These are phyloP conservation scores for Penicillium oxalicum DNA, from an alignment of 2,329 filamentous ascomycete species.

Conservation along the genomic window DNA sequence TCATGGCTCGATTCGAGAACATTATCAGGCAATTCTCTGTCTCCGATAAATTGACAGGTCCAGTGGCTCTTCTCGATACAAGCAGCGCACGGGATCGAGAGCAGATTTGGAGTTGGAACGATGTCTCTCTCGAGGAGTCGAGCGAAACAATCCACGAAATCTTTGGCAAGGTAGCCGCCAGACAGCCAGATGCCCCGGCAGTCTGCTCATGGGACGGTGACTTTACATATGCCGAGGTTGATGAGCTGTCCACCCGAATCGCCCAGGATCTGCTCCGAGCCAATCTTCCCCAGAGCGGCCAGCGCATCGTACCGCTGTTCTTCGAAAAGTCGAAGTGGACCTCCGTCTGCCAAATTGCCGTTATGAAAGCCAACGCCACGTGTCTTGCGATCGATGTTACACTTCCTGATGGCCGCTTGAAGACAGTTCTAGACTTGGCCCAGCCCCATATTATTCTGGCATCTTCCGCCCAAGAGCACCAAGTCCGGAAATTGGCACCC, in stretches of 20 bases:
- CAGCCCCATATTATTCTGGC: neutral
- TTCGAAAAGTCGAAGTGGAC: neutral
- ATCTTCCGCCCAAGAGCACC: neutral
- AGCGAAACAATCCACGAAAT: too few relatives aligned
- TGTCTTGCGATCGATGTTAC: neutral
- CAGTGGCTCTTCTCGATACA: too few relatives aligned
- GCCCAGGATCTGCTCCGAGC: too few relatives aligned
- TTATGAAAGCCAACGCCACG: neutral
- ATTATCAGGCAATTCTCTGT: too few relatives aligned
- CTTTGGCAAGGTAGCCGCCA: neutral
- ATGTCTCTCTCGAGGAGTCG: too few relatives aligned
- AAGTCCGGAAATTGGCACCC: neutral
- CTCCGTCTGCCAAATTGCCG: neutral
- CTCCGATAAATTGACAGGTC: too few relatives aligned
- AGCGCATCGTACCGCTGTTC: neutral
- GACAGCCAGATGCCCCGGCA: neutral
- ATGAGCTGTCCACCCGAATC: too few relatives aligned
- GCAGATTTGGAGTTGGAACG: too few relatives aligned
- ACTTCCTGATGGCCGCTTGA: neutral
- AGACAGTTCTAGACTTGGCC: neutral
- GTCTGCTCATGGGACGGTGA: constrained; percentile 1
- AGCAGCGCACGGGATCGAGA: too few relatives aligned
- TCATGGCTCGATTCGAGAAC: too few relatives aligned
- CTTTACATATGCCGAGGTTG: neutral
- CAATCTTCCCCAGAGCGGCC: too few relatives aligned